Percentiles rank a stretch among this genome's conserved stretches.
Conservation (phyloP, 345 rosid genomes). For the Corymbia maculata region DNA sequence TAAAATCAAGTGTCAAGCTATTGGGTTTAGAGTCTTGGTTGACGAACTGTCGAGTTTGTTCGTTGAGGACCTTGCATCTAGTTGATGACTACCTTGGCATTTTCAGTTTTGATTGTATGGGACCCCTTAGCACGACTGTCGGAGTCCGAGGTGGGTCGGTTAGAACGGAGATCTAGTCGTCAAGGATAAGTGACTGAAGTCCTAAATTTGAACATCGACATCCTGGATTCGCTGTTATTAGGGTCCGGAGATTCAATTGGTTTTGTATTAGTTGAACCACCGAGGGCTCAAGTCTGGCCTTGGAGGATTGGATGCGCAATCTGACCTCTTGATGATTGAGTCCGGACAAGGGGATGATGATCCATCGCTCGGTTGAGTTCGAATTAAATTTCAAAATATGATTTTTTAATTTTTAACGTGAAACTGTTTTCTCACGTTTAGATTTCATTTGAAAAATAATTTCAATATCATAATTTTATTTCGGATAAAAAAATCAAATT, state of each 20-base stretch:
- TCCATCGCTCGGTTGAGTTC: fast-evolving
- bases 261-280: not conserved
- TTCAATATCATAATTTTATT: too few species aligned
- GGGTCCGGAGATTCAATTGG: not conserved
- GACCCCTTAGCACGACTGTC: not conserved
- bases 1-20: not conserved
- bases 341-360: fast-evolving
- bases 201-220: not conserved
- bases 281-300: not conserved
- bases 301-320: not conserved
- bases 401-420: not conserved
- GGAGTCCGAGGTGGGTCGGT: not conserved
- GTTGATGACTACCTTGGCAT: not conserved
- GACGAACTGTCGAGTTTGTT: not conserved
- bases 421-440: not conserved
- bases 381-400: not conserved
- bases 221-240: not conserved
- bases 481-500: fast-evolving
- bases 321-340: fast-evolving
- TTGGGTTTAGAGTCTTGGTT: not conserved
- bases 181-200: not conserved
- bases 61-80: not conserved
- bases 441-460: fast-evolving
- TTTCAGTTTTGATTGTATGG: not conserved
- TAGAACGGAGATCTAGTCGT: fast-evolving